These are phyloP conservation scores for Phalaenopsis aphrodite DNA, from an alignment of 106 monocot genomes.

Conservation along the genomic window DNA sequence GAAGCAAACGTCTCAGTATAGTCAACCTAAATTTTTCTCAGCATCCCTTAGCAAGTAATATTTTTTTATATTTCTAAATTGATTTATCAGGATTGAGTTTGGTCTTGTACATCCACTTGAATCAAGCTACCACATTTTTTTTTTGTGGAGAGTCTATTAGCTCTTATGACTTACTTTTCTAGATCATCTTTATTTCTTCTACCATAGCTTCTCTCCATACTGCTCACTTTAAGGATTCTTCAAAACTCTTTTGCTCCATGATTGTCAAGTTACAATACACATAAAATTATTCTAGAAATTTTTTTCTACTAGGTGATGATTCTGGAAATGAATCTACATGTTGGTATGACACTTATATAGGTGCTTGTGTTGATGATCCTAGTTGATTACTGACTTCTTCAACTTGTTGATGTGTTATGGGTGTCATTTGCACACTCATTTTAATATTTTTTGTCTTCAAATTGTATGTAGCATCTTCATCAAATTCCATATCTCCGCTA, in stretches of 20 bases:
- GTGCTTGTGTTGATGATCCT: neutral
- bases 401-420: neutral
- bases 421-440: too few species aligned
- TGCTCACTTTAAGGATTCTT: neutral
- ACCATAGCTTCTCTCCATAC: too few species aligned
- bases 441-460: neutral
- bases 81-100: too few species aligned
- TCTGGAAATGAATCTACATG: neutral
- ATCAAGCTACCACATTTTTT: too few species aligned
- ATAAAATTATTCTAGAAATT: neutral
- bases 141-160: too few species aligned
- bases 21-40: too few species aligned
- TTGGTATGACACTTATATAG: neutral
- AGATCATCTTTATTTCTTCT: too few species aligned
- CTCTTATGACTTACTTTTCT: too few species aligned
- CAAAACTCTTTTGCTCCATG: neutral
- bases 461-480: neutral
- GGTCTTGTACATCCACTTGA: too few species aligned
- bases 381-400: neutral
- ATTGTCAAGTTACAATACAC: neutral
- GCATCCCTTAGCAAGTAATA: too few species aligned
- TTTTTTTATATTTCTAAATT: too few species aligned
- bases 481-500: neutral
- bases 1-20: too few species aligned
- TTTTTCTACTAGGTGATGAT: neutral